Evolutionary conservation across 371 early-diverging fungal genomes (phyloP).

Genomic region (Zychaea mexicana): DNA sequence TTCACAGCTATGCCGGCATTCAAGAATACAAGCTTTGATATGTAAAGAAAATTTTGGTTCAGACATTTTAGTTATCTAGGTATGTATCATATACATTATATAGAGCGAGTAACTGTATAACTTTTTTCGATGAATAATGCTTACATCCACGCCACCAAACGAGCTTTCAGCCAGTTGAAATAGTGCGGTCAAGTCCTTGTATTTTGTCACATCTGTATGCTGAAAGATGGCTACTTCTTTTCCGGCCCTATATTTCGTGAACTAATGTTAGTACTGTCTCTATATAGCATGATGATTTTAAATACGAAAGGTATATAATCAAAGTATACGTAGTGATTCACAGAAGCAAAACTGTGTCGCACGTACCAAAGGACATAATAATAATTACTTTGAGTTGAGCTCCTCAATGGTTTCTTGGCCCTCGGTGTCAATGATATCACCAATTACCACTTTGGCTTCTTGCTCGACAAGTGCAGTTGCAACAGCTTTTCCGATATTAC

Average conservation of each 20-base stretch:
- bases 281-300: no score
- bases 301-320: no score
- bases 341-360: no score
- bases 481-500: conserved; percentile 65
- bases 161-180: conserved; percentile 48
- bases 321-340: background rate
- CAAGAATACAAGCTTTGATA: conserved; percentile 10
- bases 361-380: background rate
- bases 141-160: conserved; percentile 46
- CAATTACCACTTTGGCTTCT: conserved; percentile 64
- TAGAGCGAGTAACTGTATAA: no score
- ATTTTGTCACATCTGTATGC: conserved; percentile 63
- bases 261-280: background rate
- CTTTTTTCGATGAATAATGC: no score
- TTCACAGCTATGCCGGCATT: conserved; percentile 7
- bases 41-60: background rate
- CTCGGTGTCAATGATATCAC: conserved; percentile 58
- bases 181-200: conserved; percentile 45
- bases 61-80: no score
- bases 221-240: conserved; percentile 44
- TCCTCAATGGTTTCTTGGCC: conserved; percentile 33
- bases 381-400: conserved; percentile 35
- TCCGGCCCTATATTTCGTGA: background rate
- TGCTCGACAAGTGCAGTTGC: conserved; percentile 44
- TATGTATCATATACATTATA: no score